Evolutionary conservation across 768 basidiomycete genomes (phyloP), one percentile per base, ranked within the genome.

Genomic region (Hypholoma sublateritium): DNA sequence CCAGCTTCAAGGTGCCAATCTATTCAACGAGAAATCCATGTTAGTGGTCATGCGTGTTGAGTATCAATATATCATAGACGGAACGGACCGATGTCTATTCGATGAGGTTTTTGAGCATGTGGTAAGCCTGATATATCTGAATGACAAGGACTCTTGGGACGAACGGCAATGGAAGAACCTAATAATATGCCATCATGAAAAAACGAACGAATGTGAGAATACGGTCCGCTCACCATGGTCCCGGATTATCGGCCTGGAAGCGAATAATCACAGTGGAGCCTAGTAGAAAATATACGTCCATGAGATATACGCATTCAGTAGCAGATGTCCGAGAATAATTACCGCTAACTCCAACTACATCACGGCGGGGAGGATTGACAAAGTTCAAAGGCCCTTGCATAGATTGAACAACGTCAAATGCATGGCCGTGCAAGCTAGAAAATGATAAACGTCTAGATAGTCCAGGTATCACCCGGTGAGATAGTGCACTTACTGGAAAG

Each of bases 321-420:
- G 3, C 4, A 37, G 28, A 3, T 21, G 8, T 42, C 4, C 41
- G n/a, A 25, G 16, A 34, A 28, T 14, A 34, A 2, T 57, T 67
- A 53, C 68, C 65, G 37, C 73, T 71, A 19, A 80, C 74, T 50
- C 71, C 74, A 25, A 72, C 72, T 4, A 72, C 72, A 51, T 75
- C 73, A n/a, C 74, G 66, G 16, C 65, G 59, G 14, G 70, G 62
- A 24, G 65, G 65, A 43, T 88, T 85, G 11, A 59, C 61, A 24
- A 75, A 80, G 66, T 82, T 82, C 1, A 36, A 51, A 4, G 65
- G 61, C 21, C 62, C 64, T 50, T 72, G 12, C 72, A 76, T 43
- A 70, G 74, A 54, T 67, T 73, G 55, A 34, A 78, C 68, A 19
- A 79, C 73, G 48, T 71, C 70, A 54, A 80, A 80, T 19, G 70